Conservation (phyloP, 202 grass and related monocot species). For the Dendrocalamus latiflorus region DNA sequence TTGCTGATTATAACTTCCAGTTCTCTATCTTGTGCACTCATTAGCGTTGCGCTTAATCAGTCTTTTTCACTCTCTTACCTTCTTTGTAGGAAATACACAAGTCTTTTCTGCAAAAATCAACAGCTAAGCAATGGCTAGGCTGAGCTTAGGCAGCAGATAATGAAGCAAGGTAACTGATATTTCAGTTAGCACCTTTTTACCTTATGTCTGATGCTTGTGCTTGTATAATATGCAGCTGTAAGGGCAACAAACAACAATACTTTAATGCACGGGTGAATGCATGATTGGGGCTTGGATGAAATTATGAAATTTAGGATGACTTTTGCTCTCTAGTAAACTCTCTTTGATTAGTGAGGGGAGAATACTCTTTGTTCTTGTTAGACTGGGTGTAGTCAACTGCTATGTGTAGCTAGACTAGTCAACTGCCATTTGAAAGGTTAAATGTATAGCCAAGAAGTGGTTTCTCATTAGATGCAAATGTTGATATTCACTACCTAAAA, state of each 20-base stretch:
- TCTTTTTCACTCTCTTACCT: background rate
- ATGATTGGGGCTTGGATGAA: background rate
- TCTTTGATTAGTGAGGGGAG: background rate
- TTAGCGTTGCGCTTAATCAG: background rate
- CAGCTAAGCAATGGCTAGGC: background rate
- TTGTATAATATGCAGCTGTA: background rate
- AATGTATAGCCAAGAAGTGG: background rate
- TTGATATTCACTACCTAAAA: background rate
- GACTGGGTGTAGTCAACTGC: too few species aligned
- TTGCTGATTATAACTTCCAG: background rate
- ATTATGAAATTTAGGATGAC: background rate
- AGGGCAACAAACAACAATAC: background rate
- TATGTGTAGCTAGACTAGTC: constrained; percentile 2
- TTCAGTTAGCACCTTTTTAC: background rate
- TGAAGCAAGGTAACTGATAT: constrained; percentile 23
- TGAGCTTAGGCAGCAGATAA: background rate
- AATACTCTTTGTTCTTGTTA: background rate
- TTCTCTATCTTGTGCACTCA: background rate
- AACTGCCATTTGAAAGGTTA: constrained; percentile 9
- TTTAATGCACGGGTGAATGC: background rate
- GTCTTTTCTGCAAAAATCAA: background rate
- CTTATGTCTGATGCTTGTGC: background rate
- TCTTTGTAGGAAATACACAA: constrained; percentile 10
- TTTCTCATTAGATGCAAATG: constrained; percentile 12
- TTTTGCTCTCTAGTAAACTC: background rate